Evolutionary conservation across 2,329 filamentous ascomycete species (phyloP).

Genomic region (Dryadomyces quercus-mongolicae): DNA sequence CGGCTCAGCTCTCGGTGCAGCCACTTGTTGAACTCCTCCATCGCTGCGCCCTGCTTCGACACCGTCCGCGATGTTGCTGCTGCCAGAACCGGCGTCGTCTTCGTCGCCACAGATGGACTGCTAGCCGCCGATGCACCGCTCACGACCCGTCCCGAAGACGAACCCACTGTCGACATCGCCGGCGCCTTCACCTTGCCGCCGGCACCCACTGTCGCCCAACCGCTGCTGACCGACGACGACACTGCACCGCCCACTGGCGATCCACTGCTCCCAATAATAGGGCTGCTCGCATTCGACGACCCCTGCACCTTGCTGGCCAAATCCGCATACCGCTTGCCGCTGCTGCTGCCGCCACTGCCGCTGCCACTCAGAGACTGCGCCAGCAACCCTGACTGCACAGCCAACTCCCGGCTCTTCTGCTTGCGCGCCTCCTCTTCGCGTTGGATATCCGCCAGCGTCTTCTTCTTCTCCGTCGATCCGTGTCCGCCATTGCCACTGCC

Average conservation of each 20-base stretch:
- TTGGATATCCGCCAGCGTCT: conserved; percentile 91
- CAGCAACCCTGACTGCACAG: conserved; percentile 22
- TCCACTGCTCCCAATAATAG: conserved; percentile 17
- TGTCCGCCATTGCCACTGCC: background rate
- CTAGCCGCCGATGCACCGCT: conserved; percentile 18
- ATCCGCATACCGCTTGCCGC: conserved; percentile 86
- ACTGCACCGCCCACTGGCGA: conserved; percentile 3
- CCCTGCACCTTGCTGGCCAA: conserved; percentile 63
- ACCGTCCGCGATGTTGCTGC: conserved; percentile 4
- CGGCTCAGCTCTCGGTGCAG: conserved; percentile 65
- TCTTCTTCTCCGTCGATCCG: conserved; percentile 43
- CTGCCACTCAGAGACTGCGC: conserved; percentile 21
- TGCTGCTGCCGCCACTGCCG: conserved; percentile 13
- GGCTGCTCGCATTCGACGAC: conserved; percentile 26
- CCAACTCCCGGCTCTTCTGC: conserved; percentile 49
- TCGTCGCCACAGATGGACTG: conserved; percentile 23
- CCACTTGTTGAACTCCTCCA: conserved; percentile 94
- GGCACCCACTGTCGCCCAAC: conserved; percentile 93
- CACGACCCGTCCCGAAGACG: conserved; percentile 13
- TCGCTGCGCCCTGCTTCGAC: conserved; percentile 34
- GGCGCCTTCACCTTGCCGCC: conserved; percentile 82
- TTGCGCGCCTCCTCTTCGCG: conserved; percentile 90
- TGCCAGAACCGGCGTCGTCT: conserved; percentile 22
- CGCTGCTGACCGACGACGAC: conserved; percentile 33
- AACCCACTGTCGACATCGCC: conserved; percentile 29